Evolutionary conservation across 225 moss, liverwort and hornwort species (phyloP).

Genomic region (Physcomitrium patens): DNA sequence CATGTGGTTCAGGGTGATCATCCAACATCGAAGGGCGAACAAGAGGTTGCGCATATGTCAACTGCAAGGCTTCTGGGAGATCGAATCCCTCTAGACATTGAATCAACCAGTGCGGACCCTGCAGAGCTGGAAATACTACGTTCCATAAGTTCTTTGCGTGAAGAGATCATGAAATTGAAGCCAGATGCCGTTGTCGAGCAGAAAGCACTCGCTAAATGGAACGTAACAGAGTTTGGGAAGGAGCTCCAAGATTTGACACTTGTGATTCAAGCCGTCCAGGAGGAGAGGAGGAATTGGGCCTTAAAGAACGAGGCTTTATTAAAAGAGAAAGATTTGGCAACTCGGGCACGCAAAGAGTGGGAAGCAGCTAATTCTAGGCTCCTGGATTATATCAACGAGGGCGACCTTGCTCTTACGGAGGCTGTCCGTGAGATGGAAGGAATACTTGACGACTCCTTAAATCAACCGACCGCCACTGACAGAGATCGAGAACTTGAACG

Average conservation of each 20-base stretch:
- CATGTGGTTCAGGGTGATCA: no score
- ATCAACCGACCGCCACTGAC: conserved; percentile 30
- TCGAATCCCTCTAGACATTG: conserved; percentile 11
- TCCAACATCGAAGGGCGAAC: conserved; percentile 31
- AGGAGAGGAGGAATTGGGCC: conserved; percentile 44
- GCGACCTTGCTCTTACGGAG: conserved; percentile 68
- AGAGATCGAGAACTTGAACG: conserved; percentile 28
- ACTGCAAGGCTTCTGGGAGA: conserved; percentile 40
- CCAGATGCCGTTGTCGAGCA: conserved; percentile 43
- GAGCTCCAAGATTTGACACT: conserved; percentile 51
- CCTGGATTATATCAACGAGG: conserved; percentile 68
- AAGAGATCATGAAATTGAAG: conserved; percentile 64
- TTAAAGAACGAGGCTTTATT: conserved; percentile 38
- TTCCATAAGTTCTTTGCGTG: conserved; percentile 57
- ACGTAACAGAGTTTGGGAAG: conserved; percentile 45
- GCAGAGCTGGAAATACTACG: conserved; percentile 57
- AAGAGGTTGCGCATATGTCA: conserved; percentile 37
- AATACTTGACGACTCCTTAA: conserved; percentile 57
- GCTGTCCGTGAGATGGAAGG: conserved; percentile 76
- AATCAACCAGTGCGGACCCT: conserved; percentile 31
- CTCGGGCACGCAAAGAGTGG: conserved; percentile 43
- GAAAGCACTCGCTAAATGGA: conserved; percentile 37
- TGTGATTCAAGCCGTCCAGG: conserved; percentile 41
- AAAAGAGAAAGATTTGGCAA: conserved; percentile 53
- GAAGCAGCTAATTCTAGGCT: conserved; percentile 55